Percentiles rank a stretch among this genome's conserved stretches.
Evolutionary conservation across 495 filamentous ascomycete species (phyloP).

Genomic region (Thozetella sp.): DNA sequence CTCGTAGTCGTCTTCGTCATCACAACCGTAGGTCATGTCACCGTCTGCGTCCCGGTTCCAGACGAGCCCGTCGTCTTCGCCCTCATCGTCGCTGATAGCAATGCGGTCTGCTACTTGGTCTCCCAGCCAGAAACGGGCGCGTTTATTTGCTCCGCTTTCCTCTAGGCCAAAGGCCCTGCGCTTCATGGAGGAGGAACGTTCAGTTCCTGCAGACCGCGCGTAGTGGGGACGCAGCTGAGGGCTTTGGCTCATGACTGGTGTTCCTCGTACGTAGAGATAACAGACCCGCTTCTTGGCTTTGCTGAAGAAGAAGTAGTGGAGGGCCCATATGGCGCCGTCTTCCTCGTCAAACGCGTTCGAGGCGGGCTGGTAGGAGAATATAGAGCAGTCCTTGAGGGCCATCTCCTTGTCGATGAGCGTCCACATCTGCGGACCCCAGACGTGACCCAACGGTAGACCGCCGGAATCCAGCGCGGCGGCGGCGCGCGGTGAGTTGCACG

Average conservation of each 20-base stretch:
- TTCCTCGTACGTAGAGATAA: constrained; percentile 85
- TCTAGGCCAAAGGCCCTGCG: constrained; percentile 14
- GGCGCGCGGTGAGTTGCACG: constrained; percentile 26
- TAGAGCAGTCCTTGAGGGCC: constrained; percentile 78
- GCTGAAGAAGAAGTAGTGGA: constrained; percentile 98
- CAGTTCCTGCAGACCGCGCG: constrained; percentile 8
- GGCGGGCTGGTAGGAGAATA: constrained; percentile 83
- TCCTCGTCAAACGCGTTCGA: constrained; percentile 88
- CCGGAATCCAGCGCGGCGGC: constrained; percentile 20
- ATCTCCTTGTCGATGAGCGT: constrained; percentile 89
- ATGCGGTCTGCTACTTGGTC: constrained; percentile 51
- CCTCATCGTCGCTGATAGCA: constrained; percentile 42
- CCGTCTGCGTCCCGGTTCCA: constrained; percentile 55
- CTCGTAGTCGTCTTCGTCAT: constrained; percentile 43
- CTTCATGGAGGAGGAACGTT: background rate
- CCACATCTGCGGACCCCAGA: constrained; percentile 90
- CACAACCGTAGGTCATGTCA: constrained; percentile 51
- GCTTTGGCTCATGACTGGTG: constrained; percentile 80
- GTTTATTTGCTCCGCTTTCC: constrained; percentile 63
- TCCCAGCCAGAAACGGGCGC: constrained; percentile 83
- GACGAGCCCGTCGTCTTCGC: constrained; percentile 37
- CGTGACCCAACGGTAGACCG: constrained; percentile 31
- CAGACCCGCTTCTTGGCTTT: constrained; percentile 90
- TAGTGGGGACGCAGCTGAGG: constrained; percentile 33
- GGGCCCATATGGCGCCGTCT: constrained; percentile 89